These are phyloP conservation scores for Fusarium sp. DNA, from an alignment of 2,329 filamentous ascomycete genomes.

Conservation along the genomic window DNA sequence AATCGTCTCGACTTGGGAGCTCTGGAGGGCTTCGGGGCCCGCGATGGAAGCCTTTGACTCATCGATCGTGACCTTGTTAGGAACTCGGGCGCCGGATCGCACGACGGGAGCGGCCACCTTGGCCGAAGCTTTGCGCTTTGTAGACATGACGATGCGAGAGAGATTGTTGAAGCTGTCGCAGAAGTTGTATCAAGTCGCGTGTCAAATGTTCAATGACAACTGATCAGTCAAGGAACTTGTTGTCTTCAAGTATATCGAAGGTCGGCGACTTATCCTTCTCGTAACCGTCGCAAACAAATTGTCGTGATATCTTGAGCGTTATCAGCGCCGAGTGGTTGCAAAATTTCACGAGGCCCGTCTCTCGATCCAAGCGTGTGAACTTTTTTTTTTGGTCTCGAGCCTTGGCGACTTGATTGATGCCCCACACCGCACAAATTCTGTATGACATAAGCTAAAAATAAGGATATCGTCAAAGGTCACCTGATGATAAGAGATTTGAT, in stretches of 20 bases:
- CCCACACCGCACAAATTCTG: conserved; percentile 28
- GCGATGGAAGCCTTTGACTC: conserved; percentile 68
- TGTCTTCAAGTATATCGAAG: not conserved
- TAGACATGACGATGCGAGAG: conserved; percentile 58
- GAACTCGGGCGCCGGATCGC: conserved; percentile 63
- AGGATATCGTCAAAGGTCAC: conserved; percentile 21
- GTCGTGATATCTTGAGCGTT: conserved; percentile 31
- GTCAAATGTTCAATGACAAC: conserved; percentile 3
- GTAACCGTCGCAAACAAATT: not conserved
- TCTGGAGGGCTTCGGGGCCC: conserved; percentile 51
- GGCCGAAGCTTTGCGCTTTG: conserved; percentile 69
- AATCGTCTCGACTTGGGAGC: conserved; percentile 57
- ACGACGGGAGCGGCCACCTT: conserved; percentile 67
- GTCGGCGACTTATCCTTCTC: not conserved
- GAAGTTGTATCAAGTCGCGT: conserved; percentile 25
- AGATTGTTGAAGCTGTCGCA: conserved; percentile 10
- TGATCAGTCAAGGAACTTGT: not conserved
- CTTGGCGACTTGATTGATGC: conserved; percentile 10
- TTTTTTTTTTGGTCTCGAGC: conserved; percentile 48
- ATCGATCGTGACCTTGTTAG: conserved; percentile 63
- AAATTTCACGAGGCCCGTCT: conserved; percentile 48
- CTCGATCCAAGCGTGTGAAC: conserved; percentile 43
- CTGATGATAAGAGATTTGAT: conserved; percentile 12
- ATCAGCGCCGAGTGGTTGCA: conserved; percentile 41
- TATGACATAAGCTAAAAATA: conserved; percentile 40